Percentiles rank a stretch among this genome's conserved stretches.
Conservation (phyloP, 192 early-diverging fungal species). For the Coemansia sp. region DNA sequence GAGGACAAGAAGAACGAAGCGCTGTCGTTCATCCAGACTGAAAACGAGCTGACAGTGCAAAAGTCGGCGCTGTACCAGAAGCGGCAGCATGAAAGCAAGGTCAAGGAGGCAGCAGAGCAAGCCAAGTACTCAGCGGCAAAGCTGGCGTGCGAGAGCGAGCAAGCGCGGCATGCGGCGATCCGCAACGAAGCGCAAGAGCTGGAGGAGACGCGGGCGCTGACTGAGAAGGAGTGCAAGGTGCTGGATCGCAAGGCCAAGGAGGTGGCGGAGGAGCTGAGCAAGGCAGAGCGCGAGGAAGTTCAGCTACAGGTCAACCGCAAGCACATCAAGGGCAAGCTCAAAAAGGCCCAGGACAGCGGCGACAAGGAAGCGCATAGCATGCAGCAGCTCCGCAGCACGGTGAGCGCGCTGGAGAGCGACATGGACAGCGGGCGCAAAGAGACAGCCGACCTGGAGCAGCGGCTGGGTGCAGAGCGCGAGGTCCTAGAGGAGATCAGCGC, state of each 20-base stretch:
- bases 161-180: constrained; percentile 63
- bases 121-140: constrained; percentile 61
- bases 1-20: constrained; percentile 85
- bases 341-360: constrained; percentile 75
- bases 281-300: constrained; percentile 80
- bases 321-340: constrained; percentile 75
- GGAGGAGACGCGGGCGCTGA: constrained; percentile 63
- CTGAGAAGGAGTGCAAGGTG: constrained; percentile 66
- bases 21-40: constrained; percentile 74
- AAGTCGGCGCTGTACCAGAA: constrained; percentile 80
- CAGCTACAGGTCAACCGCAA: constrained; percentile 87
- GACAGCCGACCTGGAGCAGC: constrained; percentile 64
- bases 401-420: constrained; percentile 73
- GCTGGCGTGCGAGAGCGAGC: constrained; percentile 64
- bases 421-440: constrained; percentile 63
- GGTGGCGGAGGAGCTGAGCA: constrained; percentile 63
- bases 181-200: constrained; percentile 67
- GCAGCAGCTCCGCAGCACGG: constrained; percentile 66
- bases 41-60: constrained; percentile 76
- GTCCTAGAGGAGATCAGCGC: constrained; percentile 79
- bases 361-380: constrained; percentile 66
- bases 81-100: constrained; percentile 65
- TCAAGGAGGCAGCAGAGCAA: constrained; percentile 57
- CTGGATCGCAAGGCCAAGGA: constrained; percentile 64
- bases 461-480: constrained; percentile 68